Conservation (phyloP, 768 basidiomycete genomes). For the Lenzites betulinus region DNA sequence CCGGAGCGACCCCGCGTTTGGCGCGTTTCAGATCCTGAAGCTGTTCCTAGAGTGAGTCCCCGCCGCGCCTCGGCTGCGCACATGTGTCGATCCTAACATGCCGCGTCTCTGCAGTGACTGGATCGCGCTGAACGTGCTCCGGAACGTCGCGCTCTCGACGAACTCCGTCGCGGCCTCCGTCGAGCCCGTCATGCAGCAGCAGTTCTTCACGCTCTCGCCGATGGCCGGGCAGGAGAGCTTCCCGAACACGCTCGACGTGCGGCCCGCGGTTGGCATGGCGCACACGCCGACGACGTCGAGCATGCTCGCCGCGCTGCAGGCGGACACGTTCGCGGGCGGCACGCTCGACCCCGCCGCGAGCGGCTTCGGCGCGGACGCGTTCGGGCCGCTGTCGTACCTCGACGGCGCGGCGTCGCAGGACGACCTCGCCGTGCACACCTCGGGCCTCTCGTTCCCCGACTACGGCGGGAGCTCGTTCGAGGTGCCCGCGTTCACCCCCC, state of each 20-base stretch:
- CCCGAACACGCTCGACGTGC: slow-evolving; percentile 56
- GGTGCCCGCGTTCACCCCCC: slow-evolving; percentile 64
- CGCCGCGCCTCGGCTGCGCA: slow-evolving; percentile 5
- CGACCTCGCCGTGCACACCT: slow-evolving; percentile 63
- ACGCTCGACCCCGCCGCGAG: slow-evolving; percentile 65
- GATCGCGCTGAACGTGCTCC: slow-evolving; percentile 87
- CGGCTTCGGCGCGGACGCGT: slow-evolving; percentile 67
- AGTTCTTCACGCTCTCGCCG: slow-evolving; percentile 85
- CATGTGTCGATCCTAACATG: slow-evolving; percentile 16
- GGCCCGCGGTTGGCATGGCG: slow-evolving; percentile 64
- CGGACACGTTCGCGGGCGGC: slow-evolving; percentile 66
- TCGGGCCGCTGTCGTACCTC: slow-evolving; percentile 74
- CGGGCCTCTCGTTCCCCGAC: slow-evolving; percentile 71
- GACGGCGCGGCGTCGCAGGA: slow-evolving; percentile 68
- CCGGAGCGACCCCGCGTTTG: slow-evolving; percentile 89
- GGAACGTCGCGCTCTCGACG: slow-evolving; percentile 85
- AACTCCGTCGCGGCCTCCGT: slow-evolving; percentile 92
- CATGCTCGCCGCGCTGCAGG: slow-evolving; percentile 87
- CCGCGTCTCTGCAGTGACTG: slow-evolving; percentile 61
- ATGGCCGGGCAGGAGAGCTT: slow-evolving; percentile 88
- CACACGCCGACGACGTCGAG: slow-evolving; percentile 88
- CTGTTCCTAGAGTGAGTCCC: slow-evolving; percentile 81
- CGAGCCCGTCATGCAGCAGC: slow-evolving; percentile 89
- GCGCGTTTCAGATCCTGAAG: slow-evolving; percentile 90
- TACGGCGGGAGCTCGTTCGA: slow-evolving; percentile 67